Conservation (phyloP, 768 basidiomycete species). For the Gyrodon lividus region DNA sequence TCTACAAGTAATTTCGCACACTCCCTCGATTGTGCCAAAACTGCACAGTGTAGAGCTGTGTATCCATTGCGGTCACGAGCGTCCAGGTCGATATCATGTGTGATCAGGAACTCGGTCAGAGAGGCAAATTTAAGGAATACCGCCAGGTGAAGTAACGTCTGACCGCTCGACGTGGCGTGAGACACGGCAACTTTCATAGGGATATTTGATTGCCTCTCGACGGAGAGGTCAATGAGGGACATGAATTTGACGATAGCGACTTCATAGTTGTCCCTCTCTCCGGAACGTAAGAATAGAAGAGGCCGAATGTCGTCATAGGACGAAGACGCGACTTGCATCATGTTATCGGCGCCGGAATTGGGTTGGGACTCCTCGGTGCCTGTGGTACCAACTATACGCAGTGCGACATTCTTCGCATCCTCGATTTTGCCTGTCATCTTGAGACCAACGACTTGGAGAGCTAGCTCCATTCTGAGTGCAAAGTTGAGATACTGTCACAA, state of each 20-base stretch:
- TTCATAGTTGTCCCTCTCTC: conserved; percentile 67
- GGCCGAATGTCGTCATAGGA: conserved; percentile 54
- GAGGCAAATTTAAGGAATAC: conserved; percentile 73
- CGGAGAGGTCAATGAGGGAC: conserved; percentile 65
- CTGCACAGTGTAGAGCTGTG: conserved; percentile 88
- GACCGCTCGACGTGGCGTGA: conserved; percentile 66
- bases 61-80: conserved; percentile 85
- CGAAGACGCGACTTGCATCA: conserved; percentile 54
- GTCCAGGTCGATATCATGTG: conserved; percentile 75
- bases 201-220: conserved; percentile 42
- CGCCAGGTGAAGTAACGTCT: conserved; percentile 88
- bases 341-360: conserved; percentile 34
- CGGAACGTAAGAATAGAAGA: conserved; percentile 53
- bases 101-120: conserved; percentile 70
- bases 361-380: conserved; percentile 49
- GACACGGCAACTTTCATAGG: conserved; percentile 62
- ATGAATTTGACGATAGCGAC: conserved; percentile 78
- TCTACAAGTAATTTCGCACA: conserved; percentile 69
- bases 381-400: conserved; percentile 85
- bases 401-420: conserved; percentile 89
- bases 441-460: conserved; percentile 90
- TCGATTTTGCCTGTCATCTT: conserved; percentile 97
- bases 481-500: conserved; percentile 13
- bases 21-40: conserved; percentile 56
- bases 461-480: conserved; percentile 81